Evolutionary conservation across 805 yeast species (phyloP).

Genomic region (Myxozyma melibiosi): DNA sequence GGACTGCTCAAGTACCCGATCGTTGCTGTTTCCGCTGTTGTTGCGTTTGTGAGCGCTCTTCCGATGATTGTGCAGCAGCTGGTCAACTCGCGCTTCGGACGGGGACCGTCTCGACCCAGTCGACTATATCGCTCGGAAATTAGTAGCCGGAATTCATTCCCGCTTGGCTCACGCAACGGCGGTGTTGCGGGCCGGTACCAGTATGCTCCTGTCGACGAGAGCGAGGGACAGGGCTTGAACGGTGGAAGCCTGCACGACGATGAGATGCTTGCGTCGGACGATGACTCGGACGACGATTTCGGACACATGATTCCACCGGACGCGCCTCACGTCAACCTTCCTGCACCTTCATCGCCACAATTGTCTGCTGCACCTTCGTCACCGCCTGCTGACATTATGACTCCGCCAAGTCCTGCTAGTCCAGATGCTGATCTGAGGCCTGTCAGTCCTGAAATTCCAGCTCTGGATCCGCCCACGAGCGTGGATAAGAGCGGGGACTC

Average conservation of each 20-base stretch:
- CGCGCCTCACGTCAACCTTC: slow-evolving; percentile 7
- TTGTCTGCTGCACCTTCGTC: slow-evolving; percentile 17
- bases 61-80: slow-evolving; percentile 32
- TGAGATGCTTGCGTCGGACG: slow-evolving; percentile 13
- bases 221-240: slow-evolving; percentile 34
- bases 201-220: slow-evolving; percentile 34
- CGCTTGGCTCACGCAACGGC: slow-evolving; percentile 6
- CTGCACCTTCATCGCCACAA: slow-evolving; percentile 11
- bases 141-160: slow-evolving; percentile 4
- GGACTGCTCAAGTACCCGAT: slow-evolving; percentile 34
- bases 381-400: slow-evolving; percentile 4
- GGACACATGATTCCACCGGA: slow-evolving; percentile 20
- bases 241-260: slow-evolving; percentile 33
- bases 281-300: slow-evolving; percentile 25
- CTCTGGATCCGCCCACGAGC: slow-evolving; percentile 21
- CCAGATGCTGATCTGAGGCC: slow-evolving; percentile 13
- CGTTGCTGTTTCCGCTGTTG: slow-evolving; percentile 42
- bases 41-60: slow-evolving; percentile 37
- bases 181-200: slow-evolving; percentile 22
- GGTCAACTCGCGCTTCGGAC: slow-evolving; percentile 33
- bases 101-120: slow-evolving; percentile 33
- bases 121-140: slow-evolving; percentile 32
- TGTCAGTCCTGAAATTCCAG: slow-evolving; percentile 11
- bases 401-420: slow-evolving; percentile 17
- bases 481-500: neutral